phyloP scores from a whole-genome alignment of 2,329 filamentous ascomycete species.

The Xylariaceae sp. region DNA sequence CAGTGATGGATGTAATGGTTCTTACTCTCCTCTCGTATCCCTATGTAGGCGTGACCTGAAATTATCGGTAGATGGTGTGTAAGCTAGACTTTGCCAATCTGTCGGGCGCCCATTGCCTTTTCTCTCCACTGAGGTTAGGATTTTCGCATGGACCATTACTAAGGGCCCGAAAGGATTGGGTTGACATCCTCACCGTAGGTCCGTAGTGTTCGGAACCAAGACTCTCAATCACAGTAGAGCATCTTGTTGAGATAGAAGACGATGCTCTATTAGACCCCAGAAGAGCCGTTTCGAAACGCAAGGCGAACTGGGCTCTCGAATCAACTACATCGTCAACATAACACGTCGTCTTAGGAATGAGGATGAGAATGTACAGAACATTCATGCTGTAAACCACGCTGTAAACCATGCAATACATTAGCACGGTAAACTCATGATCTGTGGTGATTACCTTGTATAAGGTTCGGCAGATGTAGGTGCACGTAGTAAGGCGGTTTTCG shows the following conservation, averaged over 20 bases:
- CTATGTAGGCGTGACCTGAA: not conserved
- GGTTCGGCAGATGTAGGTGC: not conserved
- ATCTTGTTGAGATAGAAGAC: not conserved
- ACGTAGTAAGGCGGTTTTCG: not conserved
- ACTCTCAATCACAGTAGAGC: not conserved
- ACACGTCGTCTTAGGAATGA: no score
- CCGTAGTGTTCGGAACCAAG: not conserved
- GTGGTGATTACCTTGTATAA: no score
- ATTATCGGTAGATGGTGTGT: not conserved
- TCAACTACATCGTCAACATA: no score
- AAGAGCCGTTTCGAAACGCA: no score
- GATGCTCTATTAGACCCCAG: not conserved
- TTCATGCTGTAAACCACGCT: no score
- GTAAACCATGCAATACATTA: no score
- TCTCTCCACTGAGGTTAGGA: not conserved
- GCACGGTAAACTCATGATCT: no score
- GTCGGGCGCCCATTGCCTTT: not conserved
- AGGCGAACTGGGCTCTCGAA: no score
- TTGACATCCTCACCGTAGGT: not conserved
- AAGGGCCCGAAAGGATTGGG: not conserved
- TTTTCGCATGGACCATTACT: not conserved
- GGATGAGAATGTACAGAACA: no score
- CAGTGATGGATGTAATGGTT: constrained; percentile 1
- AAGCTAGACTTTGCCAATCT: not conserved
- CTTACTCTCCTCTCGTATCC: not conserved